Base-by-base conservation (phyloP, 176 grass and related monocot genomes). In the Eremochloa ophiuroides region DNA sequence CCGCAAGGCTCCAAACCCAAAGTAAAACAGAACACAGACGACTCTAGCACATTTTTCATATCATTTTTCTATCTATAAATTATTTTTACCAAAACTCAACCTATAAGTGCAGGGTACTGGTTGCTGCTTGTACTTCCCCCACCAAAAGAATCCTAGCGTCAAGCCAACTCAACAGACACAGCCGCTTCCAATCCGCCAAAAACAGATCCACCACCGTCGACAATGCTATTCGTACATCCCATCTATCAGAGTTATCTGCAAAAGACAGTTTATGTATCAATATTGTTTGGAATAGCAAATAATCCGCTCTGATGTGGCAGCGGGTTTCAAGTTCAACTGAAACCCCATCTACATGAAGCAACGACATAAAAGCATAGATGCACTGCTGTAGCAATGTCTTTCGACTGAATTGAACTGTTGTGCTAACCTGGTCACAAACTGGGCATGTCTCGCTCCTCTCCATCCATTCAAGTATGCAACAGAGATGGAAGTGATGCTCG, bases 391-490 rank as follows among this genome's bases (percentile, higher is more conserved):
- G 56, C 1, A 37, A 26, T 4, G 25, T 8, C 22, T 44, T 60
- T 27, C 13, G 12, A 12, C 39, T 6, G 16, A 71, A 61, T 62
- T 18, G 50, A 48, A 71, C 6, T 62, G 18, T 22, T 44, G 69
- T 18, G 50, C 83, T 62, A 79, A 96, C 93, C 93, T 93, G 80
- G 61, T 91, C 80, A 77, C 90, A 93, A 47, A 97, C 67, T 27
- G 93, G 90, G 58, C 90, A 97, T 7, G 90, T 91, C 22, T 87
- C 85, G 58, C 93, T 91, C 39, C 93, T 70, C 66, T 97, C 90
- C 93, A 97, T 91, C 93, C 93, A 97, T 61, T 93, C 90, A 34
- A 88, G 89, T 47, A 95, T 88, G 79, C 89, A 90, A 69, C 74
- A 87, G 12, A 92, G 80, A 84, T 92, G 93, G 74, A 95, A 95